phyloP scores from a whole-genome alignment of 2,329 filamentous ascomycete genomes.

The Didymella keratinophila region DNA sequence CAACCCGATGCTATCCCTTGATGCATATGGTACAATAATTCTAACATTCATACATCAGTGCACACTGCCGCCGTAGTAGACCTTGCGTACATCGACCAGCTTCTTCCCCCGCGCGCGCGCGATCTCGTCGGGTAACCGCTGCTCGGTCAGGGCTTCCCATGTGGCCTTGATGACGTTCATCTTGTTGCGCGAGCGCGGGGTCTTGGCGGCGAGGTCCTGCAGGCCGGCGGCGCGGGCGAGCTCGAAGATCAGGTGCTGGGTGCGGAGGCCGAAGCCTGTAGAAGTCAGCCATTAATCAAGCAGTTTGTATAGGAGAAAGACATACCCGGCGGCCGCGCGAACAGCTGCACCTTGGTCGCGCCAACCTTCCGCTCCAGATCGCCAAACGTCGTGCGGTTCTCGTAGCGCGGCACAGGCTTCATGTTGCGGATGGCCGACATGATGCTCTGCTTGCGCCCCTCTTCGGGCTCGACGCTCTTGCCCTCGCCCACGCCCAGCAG shows the following conservation, averaged over 20 bases:
- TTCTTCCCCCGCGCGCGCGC: constrained; percentile 91
- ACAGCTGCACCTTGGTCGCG: constrained; percentile 84
- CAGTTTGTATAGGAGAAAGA: too few relatives aligned
- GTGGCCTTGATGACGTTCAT: constrained; percentile 98
- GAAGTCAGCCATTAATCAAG: too few relatives aligned
- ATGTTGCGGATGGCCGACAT: constrained; percentile 89
- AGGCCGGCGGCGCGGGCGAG: constrained; percentile 89
- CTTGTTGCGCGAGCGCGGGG: constrained; percentile 86
- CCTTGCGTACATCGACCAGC: constrained; percentile 93
- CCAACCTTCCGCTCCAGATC: constrained; percentile 84
- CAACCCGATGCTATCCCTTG: too few relatives aligned
- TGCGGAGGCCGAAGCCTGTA: constrained; percentile 90
- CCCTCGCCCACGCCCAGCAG: constrained; percentile 88
- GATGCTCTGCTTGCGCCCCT: constrained; percentile 75
- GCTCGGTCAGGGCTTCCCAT: constrained; percentile 80
- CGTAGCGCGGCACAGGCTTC: constrained; percentile 89
- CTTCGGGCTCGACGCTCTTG: constrained; percentile 77
- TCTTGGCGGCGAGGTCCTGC: constrained; percentile 82
- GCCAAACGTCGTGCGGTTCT: constrained; percentile 90
- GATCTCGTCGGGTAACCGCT: constrained; percentile 87
- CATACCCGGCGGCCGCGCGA: constrained; percentile 85
- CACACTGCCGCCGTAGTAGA: constrained; percentile 84
- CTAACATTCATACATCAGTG: constrained; percentile 31
- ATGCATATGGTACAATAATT: constrained; percentile 20
- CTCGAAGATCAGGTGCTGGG: constrained; percentile 91